Percentiles rank a stretch among this genome's conserved stretches.
These are phyloP conservation scores for Venturia effusa DNA, from an alignment of 2,329 filamentous ascomycete genomes.

Conservation along the genomic window DNA sequence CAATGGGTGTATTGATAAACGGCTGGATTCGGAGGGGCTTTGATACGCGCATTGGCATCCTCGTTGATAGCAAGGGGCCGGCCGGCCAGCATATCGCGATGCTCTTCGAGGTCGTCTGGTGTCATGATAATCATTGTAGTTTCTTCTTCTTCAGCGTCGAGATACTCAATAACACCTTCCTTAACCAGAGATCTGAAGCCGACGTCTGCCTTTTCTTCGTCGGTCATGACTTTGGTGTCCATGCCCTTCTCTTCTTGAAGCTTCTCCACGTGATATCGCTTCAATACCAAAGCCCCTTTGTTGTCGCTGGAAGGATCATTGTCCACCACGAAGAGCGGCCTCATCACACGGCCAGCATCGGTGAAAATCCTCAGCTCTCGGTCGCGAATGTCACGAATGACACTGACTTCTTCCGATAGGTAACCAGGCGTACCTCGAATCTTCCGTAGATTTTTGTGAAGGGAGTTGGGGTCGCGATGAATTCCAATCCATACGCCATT, in stretches of 20 bases:
- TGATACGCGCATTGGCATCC: constrained; percentile 76
- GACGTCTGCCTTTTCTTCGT: constrained; percentile 44
- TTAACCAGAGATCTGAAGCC: constrained; percentile 83
- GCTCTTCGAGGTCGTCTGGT: constrained; percentile 75
- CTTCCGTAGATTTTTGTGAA: constrained; percentile 68
- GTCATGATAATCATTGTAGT: constrained; percentile 99
- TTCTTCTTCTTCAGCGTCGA: constrained; percentile 97
- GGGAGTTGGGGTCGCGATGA: constrained; percentile 74
- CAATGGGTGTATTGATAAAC: constrained; percentile 95
- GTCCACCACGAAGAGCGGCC: constrained; percentile 87
- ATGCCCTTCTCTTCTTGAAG: constrained; percentile 64
- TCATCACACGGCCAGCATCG: constrained; percentile 88
- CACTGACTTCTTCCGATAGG: constrained; percentile 83
- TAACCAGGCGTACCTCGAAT: constrained; percentile 64
- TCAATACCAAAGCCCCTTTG: constrained; percentile 68
- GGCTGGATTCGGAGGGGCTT: constrained; percentile 74
- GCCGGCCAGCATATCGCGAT: constrained; percentile 28
- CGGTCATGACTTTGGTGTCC: constrained; percentile 44
- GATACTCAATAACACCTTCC: constrained; percentile 82
- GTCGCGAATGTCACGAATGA: constrained; percentile 93
- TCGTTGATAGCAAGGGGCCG: constrained; percentile 26
- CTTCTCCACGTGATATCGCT: constrained; percentile 68
- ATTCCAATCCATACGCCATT: constrained; percentile 98
- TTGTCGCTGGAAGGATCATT: constrained; percentile 67
- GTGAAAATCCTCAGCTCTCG: constrained; percentile 98